phyloP scores from a whole-genome alignment of 2,329 filamentous ascomycete genomes.

The Penicillium sp. region DNA sequence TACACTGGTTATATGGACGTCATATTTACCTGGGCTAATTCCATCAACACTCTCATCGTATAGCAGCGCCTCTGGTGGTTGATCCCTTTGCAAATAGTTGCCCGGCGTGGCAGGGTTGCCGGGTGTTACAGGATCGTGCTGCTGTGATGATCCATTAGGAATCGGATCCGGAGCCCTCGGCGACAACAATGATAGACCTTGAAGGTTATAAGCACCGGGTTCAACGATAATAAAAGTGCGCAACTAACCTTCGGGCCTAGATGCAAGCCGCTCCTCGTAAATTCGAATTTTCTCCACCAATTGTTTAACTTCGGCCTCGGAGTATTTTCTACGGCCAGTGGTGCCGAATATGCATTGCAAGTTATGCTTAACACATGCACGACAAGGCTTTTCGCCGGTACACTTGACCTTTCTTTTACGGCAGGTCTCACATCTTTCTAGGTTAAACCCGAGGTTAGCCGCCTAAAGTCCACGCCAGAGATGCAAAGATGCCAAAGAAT shows the following conservation, averaged over 20 bases:
- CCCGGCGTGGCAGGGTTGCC: not conserved
- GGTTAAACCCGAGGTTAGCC: constrained; percentile 3
- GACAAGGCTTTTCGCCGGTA: constrained; percentile 22
- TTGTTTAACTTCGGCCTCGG: constrained; percentile 16
- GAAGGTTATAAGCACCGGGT: not conserved
- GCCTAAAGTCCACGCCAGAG: not conserved
- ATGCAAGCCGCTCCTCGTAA: constrained; percentile 13
- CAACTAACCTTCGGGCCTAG: not conserved
- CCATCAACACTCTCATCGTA: constrained; percentile 3
- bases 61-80: not conserved
- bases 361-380: constrained; percentile 16
- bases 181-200: not conserved
- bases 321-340: constrained; percentile 16
- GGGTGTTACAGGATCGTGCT: not conserved
- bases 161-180: not conserved
- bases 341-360: constrained; percentile 18
- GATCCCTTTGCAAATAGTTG: not conserved
- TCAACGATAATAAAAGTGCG: not conserved
- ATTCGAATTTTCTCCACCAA: constrained; percentile 15
- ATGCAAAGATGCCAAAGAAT: not conserved
- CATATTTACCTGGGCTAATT: constrained; percentile 16
- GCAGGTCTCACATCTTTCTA: constrained; percentile 14
- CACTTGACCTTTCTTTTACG: constrained; percentile 24
- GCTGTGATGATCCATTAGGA: not conserved
- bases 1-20: not conserved